These are phyloP conservation scores for Colletotrichum tropicale DNA, from an alignment of 2,329 filamentous ascomycete genomes.

Conservation along the genomic window DNA sequence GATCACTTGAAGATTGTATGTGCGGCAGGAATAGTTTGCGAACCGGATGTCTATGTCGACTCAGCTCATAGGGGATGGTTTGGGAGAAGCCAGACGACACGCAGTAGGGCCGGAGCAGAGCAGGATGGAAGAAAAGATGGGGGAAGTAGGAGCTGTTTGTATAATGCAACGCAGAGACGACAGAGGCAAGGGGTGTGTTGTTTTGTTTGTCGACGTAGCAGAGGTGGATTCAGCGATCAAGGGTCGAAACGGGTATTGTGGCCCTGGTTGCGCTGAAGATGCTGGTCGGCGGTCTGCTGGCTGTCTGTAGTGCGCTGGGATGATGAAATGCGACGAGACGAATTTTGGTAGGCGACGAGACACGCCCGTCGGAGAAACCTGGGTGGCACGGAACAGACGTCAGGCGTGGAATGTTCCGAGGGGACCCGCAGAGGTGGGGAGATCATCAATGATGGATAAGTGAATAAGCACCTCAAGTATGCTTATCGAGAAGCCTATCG, in stretches of 20 bases:
- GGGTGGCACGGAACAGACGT: not conserved
- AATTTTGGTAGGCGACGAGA: not conserved
- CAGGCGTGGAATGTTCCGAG: slow-evolving; percentile 7
- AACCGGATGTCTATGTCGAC: slow-evolving; percentile 24
- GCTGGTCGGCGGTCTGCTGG: not conserved
- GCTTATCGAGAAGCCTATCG: not conserved
- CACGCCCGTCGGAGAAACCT: not conserved
- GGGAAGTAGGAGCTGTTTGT: not conserved
- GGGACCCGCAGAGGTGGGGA: not conserved
- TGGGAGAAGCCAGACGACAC: not conserved
- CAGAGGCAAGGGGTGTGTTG: not conserved
- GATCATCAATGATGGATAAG: not conserved
- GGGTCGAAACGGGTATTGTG: slow-evolving; percentile 4
- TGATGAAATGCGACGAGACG: slow-evolving; percentile 10
- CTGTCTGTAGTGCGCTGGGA: not conserved
- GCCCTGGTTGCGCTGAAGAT: not conserved
- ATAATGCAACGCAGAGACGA: not conserved
- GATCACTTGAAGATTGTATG: slow-evolving; percentile 12
- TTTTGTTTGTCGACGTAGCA: not conserved
- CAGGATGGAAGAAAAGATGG: not conserved
- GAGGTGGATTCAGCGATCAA: slow-evolving; percentile 6
- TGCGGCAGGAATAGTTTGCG: slow-evolving; percentile 23
- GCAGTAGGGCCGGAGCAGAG: not conserved
- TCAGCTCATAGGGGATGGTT: slow-evolving; percentile 20
- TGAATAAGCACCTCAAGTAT: not conserved